phyloP scores from a whole-genome alignment of 495 filamentous ascomycete species.

The Aspergillus kassunensis region DNA sequence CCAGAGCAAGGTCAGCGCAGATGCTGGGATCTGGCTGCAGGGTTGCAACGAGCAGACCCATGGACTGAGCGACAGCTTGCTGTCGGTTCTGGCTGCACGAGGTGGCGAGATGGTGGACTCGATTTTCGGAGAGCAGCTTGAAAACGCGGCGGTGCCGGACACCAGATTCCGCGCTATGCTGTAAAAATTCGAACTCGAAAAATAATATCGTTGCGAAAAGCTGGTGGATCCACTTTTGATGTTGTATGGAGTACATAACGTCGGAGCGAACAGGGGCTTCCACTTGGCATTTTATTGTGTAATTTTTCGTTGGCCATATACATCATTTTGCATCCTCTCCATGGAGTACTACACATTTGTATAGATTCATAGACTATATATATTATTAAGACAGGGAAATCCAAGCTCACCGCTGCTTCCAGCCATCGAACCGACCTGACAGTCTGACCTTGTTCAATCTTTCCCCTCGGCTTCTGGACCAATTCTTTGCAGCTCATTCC shows the following conservation, averaged over 20 bases:
- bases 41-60: constrained; percentile 92
- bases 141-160: constrained; percentile 35
- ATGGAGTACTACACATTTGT: too few relatives aligned
- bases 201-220: background rate
- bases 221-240: background rate
- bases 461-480: background rate
- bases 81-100: constrained; percentile 71
- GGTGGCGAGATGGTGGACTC: constrained; percentile 74
- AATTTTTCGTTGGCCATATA: constrained; percentile 6
- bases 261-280: background rate
- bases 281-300: constrained; percentile 6
- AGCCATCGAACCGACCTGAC: background rate
- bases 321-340: too few relatives aligned
- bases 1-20: constrained; percentile 53
- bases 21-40: constrained; percentile 85
- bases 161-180: constrained; percentile 41
- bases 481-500: constrained; percentile 7
- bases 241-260: constrained; percentile 5
- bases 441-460: background rate
- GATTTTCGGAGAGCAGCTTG: constrained; percentile 58
- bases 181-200: constrained; percentile 16
- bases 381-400: background rate
- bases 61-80: constrained; percentile 76
- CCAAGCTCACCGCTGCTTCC: background rate
- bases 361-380: too few relatives aligned